A percentile compares a stretch with the other conserved stretches of the same genome.
These are phyloP conservation scores for Picochlorum sp. DNA, from an alignment of 139 green algal genomes.

Conservation along the genomic window DNA sequence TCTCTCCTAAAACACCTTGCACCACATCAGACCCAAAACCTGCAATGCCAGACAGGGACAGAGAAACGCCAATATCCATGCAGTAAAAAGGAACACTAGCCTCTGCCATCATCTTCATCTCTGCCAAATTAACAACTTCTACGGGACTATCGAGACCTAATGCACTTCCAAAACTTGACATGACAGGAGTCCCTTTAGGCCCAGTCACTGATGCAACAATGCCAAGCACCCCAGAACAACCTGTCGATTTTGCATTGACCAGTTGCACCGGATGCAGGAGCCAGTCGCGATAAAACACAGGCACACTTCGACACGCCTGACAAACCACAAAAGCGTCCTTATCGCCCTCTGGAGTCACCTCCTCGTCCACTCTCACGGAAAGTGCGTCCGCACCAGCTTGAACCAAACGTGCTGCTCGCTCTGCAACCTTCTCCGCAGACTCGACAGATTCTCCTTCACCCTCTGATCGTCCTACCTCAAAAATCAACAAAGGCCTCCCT, in stretches of 20 bases:
- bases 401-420: conserved; percentile 21
- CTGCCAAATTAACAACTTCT: conserved; percentile 28
- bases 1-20: conserved; percentile 52
- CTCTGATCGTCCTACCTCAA: conserved; percentile 29
- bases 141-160: conserved; percentile 40
- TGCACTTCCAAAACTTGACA: conserved; percentile 55
- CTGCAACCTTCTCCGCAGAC: conserved; percentile 26
- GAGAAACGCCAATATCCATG: conserved; percentile 39
- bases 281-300: conserved; percentile 63
- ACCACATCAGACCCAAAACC: conserved; percentile 53
- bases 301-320: conserved; percentile 19
- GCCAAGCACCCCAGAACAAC: conserved; percentile 61
- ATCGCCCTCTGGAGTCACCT: conserved; percentile 49
- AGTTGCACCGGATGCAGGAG: conserved; percentile 72
- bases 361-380: conserved; percentile 49
- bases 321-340: conserved; percentile 26
- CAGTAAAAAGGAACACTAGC: conserved; percentile 20
- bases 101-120: conserved; percentile 7
- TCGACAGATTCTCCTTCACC: background rate
- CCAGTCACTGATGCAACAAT: conserved; percentile 39
- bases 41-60: conserved; percentile 44
- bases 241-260: conserved; percentile 63
- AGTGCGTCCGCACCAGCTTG: conserved; percentile 53
- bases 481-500: conserved; percentile 31
- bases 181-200: conserved; percentile 48